Evolutionary conservation across 2,329 filamentous ascomycete species (phyloP), one percentile per base, ranked within the genome.

Genomic region (Mycocentrospora acerina): DNA sequence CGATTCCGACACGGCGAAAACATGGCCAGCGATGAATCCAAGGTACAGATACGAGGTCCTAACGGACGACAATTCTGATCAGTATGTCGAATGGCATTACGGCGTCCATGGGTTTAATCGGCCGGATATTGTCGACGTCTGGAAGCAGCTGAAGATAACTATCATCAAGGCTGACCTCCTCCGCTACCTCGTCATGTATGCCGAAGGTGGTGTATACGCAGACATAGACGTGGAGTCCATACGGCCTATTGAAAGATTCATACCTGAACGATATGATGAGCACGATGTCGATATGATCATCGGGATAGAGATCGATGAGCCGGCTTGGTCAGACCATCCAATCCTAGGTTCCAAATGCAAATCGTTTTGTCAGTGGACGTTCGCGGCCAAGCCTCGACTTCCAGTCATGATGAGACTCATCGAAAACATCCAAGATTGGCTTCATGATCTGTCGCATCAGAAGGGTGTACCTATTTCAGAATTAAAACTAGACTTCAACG

Each of bases 291-390:
- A 86, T 51, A 79, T 87, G 73, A 79, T 88, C 14, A 77, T 87
- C 17, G 82, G 83, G 11, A 73, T 88, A 1, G 84, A 88, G 60
- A 83, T 87, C 40, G 84, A 87, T 55, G 77, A 86, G 62, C 83
- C 83, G 0, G 74, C 80, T 7, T 86, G 80, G 66, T 70, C 67
- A 13, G 66, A 80, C 33, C 83, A 87, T 57, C 74, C 79, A 2
- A 81, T 87, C 22, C 71, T 87, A 0, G 83, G 84, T 11, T 75
- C 74, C 32, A 87, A 87, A 65, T 86, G 79, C 25, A 72, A 75
- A 49, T 87, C 83, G 0, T 87, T 88, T 60, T 87, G 83, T 60
- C 84, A 87, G 57, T 88, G 84, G 84, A 87, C 84, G 0, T 85
- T 87, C 55, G 83, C 85, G 70, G 79, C 79, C 52, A 85, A 86